phyloP scores from a whole-genome alignment of 805 yeast species.

The Suhomyces emberorum region DNA sequence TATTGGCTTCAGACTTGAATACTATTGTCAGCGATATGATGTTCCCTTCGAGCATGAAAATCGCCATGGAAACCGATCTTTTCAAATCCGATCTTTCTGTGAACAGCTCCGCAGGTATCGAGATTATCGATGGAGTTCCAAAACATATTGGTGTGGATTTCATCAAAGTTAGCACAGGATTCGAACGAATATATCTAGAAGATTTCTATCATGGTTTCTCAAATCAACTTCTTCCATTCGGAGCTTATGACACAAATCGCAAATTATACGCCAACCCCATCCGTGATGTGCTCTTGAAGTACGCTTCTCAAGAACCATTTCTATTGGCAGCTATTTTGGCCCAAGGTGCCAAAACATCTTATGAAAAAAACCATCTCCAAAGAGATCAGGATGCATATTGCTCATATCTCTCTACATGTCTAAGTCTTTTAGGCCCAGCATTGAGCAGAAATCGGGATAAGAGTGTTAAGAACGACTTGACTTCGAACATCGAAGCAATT shows the following conservation, averaged over 20 bases:
- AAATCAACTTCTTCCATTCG: slow-evolving; percentile 35
- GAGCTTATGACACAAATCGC: slow-evolving; percentile 26
- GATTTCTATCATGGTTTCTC: slow-evolving; percentile 40
- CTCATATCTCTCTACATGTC: slow-evolving; percentile 58
- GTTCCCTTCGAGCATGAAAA: slow-evolving; percentile 4
- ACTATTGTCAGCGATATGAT: slow-evolving; percentile 36
- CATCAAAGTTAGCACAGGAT: slow-evolving; percentile 23
- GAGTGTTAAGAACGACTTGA: slow-evolving; percentile 15
- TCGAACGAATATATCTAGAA: slow-evolving; percentile 33
- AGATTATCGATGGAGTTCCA: too few species aligned
- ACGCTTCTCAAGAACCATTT: slow-evolving; percentile 59
- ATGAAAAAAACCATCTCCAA: slow-evolving; percentile 37
- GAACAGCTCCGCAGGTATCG: not conserved
- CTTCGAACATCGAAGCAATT: slow-evolving; percentile 60
- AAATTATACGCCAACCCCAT: slow-evolving; percentile 45
- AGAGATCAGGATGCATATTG: slow-evolving; percentile 65
- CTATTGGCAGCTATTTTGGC: slow-evolving; percentile 66
- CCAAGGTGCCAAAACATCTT: slow-evolving; percentile 63
- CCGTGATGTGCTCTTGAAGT: slow-evolving; percentile 57
- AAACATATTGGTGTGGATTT: slow-evolving; percentile 28
- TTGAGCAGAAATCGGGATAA: slow-evolving; percentile 19
- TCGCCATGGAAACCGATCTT: not conserved
- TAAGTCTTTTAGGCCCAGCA: slow-evolving; percentile 53
- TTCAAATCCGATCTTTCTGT: too few species aligned
- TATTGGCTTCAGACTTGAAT: slow-evolving; percentile 38